Base-by-base conservation (phyloP, 768 basidiomycete species). In the Amanita phalloides region DNA sequence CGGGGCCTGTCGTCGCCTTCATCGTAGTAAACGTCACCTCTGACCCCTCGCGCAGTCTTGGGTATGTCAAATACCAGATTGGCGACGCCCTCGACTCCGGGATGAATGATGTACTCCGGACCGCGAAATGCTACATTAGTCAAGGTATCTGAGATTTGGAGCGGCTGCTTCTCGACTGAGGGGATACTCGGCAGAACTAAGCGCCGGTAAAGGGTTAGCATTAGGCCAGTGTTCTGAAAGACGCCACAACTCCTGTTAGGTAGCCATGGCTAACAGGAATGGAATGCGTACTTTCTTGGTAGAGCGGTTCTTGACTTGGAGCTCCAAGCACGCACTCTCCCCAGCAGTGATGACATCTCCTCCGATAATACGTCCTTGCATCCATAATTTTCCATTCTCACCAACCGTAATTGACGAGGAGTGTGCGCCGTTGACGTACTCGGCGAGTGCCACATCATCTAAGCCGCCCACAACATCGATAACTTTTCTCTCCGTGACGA, bases 271-370 rank as follows among this genome's bases (percentile, higher is more conserved):
- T 30, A 47, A 33, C 50, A 25, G 39, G 35, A 30, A 21, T 59
- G 64, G 53, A 35, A 7, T 25, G 49, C 57, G 17, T 30, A 86
- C 89, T 82, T 84, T 90, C 68, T 85, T 87, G 47, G 69, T 67
- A 1, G 88, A 86, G 61, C 89, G 84, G 59, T 92, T 92, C 71
- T 82, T 89, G 45, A 91, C 82, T 55, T 84, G 79, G 49, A 92
- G 65, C 59, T 89, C 84, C 39, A 91, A 71, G 60, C 82, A 85
- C 14, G 76, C 82, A 54, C 76, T 78, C 59, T 81, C 78, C 7
- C 89, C 89, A 28, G 83, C 77, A 6, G 88, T 71, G 14, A 83
- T 60, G 11, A 84, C 65, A 6, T 76, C 79, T 9, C 51, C 51
- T 32, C 79, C 84, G 21, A 86, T 66, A 14, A 92, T 61, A 49